Percentiles rank a stretch among this genome's conserved stretches.
phyloP scores from a whole-genome alignment of 192 early-diverging fungal species.

The Oehlia diaphana region DNA sequence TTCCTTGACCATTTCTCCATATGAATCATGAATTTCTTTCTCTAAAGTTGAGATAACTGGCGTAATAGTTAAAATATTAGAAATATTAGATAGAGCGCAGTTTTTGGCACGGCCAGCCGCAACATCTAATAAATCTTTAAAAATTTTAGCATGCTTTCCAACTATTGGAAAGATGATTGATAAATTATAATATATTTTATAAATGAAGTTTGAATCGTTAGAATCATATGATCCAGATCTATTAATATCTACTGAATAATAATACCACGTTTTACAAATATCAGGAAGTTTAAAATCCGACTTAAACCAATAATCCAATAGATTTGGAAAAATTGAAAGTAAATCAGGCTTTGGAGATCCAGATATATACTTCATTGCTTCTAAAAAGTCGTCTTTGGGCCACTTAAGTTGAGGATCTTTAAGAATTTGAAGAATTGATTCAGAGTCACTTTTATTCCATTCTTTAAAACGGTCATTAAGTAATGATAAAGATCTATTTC shows the following conservation, averaged over 20 bases:
- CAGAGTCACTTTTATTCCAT: neutral
- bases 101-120: neutral
- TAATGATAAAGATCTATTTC: neutral
- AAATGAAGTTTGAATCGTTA: neutral
- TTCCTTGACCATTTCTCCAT: neutral
- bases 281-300: conserved; percentile 4
- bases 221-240: neutral
- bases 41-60: neutral
- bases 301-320: conserved; percentile 8
- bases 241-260: neutral
- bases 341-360: neutral
- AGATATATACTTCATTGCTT: neutral
- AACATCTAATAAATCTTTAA: neutral
- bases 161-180: conserved; percentile 7
- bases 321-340: neutral
- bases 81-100: neutral
- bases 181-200: neutral
- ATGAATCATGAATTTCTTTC: neutral
- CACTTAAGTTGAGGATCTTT: neutral
- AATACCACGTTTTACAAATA: conserved; percentile 12
- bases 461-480: neutral
- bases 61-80: neutral
- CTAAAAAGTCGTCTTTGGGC: conserved; percentile 2
- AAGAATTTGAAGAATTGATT: neutral
- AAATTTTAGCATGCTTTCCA: neutral